These are phyloP conservation scores for Annulohypoxylon bovei DNA, from an alignment of 495 filamentous ascomycete species.

Conservation along the genomic window DNA sequence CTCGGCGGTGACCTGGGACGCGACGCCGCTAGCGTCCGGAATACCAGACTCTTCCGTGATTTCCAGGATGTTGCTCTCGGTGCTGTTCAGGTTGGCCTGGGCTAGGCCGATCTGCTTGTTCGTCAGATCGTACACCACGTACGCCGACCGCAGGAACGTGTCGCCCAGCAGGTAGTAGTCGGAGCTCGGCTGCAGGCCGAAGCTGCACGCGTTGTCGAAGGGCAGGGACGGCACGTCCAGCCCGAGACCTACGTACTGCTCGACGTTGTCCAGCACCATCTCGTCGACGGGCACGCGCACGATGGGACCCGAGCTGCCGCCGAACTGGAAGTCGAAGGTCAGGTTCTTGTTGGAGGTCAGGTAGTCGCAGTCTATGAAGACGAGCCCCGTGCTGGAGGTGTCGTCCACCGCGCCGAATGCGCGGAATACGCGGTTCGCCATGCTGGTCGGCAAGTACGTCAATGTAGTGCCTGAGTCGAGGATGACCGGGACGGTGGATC, in stretches of 20 bases:
- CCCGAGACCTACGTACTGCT: conserved; percentile 38
- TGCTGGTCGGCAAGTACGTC: conserved; percentile 77
- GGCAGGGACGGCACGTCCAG: conserved; percentile 40
- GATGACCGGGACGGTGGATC: conserved; percentile 63
- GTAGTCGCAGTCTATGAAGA: conserved; percentile 57
- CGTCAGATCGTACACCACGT: conserved; percentile 89
- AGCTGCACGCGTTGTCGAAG: conserved; percentile 51
- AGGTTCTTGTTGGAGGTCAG: conserved; percentile 67
- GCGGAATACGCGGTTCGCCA: conserved; percentile 67
- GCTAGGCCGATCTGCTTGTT: conserved; percentile 88
- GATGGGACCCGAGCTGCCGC: conserved; percentile 55
- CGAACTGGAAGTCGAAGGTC: conserved; percentile 71
- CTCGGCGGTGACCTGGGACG: conserved; percentile 31
- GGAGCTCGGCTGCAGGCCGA: conserved; percentile 51
- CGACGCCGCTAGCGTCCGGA: conserved; percentile 53
- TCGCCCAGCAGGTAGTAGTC: conserved; percentile 69
- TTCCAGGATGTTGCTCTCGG: conserved; percentile 59
- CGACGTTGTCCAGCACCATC: conserved; percentile 70
- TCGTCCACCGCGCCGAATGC: conserved; percentile 64
- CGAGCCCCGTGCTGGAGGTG: conserved; percentile 54
- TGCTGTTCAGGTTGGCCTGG: conserved; percentile 84
- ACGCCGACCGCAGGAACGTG: conserved; percentile 91
- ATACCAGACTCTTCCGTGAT: conserved; percentile 52
- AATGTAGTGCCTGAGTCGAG: conserved; percentile 89
- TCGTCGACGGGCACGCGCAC: conserved; percentile 79